phyloP scores from a whole-genome alignment of 345 rosid species.

The Sisymbrium irio region DNA sequence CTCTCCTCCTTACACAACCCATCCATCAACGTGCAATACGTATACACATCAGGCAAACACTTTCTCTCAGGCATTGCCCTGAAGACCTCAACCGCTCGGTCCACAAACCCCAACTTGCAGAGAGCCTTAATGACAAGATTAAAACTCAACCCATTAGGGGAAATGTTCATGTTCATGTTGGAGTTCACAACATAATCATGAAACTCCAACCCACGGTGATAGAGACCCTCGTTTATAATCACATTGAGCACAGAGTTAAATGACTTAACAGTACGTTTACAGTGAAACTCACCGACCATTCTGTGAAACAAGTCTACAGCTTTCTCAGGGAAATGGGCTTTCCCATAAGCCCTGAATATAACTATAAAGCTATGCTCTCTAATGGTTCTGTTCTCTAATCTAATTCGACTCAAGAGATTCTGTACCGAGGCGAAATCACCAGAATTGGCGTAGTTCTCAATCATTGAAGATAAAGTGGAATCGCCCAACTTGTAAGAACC shows the following conservation, averaged over 20 bases:
- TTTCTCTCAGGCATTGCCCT: slow-evolving; percentile 63
- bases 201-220: slow-evolving; percentile 64
- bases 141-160: slow-evolving; percentile 65
- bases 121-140: slow-evolving; percentile 70
- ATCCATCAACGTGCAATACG: slow-evolving; percentile 89
- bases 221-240: slow-evolving; percentile 54
- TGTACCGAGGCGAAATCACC: slow-evolving; percentile 63
- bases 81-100: slow-evolving; percentile 63
- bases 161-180: slow-evolving; percentile 44
- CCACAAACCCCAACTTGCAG: slow-evolving; percentile 71
- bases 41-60: slow-evolving; percentile 69
- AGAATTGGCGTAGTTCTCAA: slow-evolving; percentile 50
- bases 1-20: slow-evolving; percentile 83
- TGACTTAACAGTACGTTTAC: slow-evolving; percentile 70
- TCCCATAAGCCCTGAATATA: slow-evolving; percentile 76
- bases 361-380: slow-evolving; percentile 54
- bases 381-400: slow-evolving; percentile 53
- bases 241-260: slow-evolving; percentile 88
- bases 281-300: slow-evolving; percentile 60
- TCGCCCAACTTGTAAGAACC: slow-evolving; percentile 76
- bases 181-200: slow-evolving; percentile 46
- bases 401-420: slow-evolving; percentile 58
- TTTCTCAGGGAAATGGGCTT: slow-evolving; percentile 55
- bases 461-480: slow-evolving; percentile 68
- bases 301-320: slow-evolving; percentile 66